Conservation (phyloP, 2,329 filamentous ascomycete species). For the Aspergillus amoenus region DNA sequence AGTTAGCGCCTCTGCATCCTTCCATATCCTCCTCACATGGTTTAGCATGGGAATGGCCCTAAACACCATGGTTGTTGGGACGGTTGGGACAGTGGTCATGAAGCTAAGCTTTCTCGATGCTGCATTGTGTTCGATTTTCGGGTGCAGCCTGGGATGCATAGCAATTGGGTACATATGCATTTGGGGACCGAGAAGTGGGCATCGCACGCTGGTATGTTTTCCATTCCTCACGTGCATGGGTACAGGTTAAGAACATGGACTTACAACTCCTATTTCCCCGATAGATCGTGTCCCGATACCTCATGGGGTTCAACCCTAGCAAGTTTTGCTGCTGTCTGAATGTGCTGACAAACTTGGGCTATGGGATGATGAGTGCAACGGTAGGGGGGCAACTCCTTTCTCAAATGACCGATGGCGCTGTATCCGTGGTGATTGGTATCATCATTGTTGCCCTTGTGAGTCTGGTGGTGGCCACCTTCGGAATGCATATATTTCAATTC, state of each 20-base stretch:
- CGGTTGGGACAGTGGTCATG: conserved; percentile 43
- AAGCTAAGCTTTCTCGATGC: conserved; percentile 42
- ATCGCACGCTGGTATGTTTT: conserved; percentile 41
- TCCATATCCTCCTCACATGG: conserved; percentile 39
- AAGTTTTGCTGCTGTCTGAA: conserved; percentile 43
- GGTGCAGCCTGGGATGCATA: conserved; percentile 33
- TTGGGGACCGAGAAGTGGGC: conserved; percentile 43
- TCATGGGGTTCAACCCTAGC: conserved; percentile 46
- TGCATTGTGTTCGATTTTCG: conserved; percentile 39
- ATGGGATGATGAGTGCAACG: conserved; percentile 43
- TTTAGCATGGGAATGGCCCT: conserved; percentile 41
- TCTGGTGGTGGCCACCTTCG: conserved; percentile 39
- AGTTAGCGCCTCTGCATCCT: conserved; percentile 23
- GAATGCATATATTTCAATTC: conserved; percentile 43
- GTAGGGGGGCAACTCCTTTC: conserved; percentile 48
- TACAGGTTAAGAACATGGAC: not conserved
- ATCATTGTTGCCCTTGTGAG: conserved; percentile 37
- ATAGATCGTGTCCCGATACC: conserved; percentile 42
- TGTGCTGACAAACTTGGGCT: conserved; percentile 44
- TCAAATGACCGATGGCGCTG: conserved; percentile 36
- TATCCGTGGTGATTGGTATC: conserved; percentile 41
- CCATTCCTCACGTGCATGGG: not conserved
- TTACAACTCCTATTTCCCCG: conserved; percentile 10
- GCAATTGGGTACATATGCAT: conserved; percentile 43
- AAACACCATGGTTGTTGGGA: conserved; percentile 44